These are phyloP conservation scores for Stylonectria norvegica DNA, from an alignment of 2,329 filamentous ascomycete species.

Conservation along the genomic window DNA sequence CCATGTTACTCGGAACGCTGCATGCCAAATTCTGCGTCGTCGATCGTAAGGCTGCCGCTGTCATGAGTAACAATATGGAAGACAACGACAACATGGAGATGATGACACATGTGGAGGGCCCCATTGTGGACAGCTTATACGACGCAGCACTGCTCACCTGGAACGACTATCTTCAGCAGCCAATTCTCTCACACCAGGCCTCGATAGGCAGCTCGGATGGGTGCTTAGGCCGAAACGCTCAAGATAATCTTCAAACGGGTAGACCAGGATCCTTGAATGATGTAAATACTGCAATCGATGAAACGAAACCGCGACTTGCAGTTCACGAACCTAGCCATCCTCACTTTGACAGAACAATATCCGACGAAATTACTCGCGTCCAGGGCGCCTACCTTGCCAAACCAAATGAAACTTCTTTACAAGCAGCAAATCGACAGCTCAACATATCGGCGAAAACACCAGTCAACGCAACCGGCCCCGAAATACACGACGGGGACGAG, in stretches of 20 bases:
- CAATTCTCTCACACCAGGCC: constrained; percentile 7
- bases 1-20: constrained; percentile 67
- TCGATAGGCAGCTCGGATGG: constrained; percentile 3
- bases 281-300: not conserved
- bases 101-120: constrained; percentile 72
- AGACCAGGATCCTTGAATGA: too few species aligned
- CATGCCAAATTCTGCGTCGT: constrained; percentile 77
- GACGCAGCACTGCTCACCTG: constrained; percentile 72
- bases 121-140: constrained; percentile 72
- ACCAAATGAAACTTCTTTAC: constrained; percentile 48
- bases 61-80: constrained; percentile 77
- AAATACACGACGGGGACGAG: constrained; percentile 47
- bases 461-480: constrained; percentile 51
- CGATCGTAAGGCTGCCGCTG: constrained; percentile 64
- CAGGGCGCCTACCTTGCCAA: constrained; percentile 54
- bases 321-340: constrained; percentile 58
- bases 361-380: constrained; percentile 58
- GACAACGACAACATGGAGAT: constrained; percentile 81
- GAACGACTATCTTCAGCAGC: constrained; percentile 51
- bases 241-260: not conserved
- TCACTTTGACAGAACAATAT: constrained; percentile 62
- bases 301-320: constrained; percentile 31
- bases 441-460: constrained; percentile 57
- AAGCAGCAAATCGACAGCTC: constrained; percentile 62
- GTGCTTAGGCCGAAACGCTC: not conserved